These are phyloP conservation scores for Verticillium tricorpus DNA, from an alignment of 2,329 filamentous ascomycete genomes.

Conservation along the genomic window DNA sequence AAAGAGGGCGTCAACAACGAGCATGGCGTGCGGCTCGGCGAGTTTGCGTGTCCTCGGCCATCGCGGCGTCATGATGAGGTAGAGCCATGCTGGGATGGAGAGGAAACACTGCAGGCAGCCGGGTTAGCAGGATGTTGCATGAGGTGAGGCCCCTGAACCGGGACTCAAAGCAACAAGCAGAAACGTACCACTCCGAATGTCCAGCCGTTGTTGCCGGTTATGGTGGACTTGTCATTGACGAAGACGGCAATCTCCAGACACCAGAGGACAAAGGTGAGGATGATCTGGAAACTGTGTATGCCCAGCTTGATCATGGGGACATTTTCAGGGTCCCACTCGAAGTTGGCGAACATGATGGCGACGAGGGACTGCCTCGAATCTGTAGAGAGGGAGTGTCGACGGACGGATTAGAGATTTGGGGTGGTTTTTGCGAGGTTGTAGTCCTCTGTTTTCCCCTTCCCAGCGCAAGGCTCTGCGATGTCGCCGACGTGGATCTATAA, in stretches of 20 bases:
- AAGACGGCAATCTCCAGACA: constrained; percentile 58
- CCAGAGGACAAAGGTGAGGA: constrained; percentile 52
- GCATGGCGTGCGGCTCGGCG: constrained; percentile 59
- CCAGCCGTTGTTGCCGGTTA: constrained; percentile 59
- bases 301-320: constrained; percentile 53
- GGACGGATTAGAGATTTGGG: not conserved
- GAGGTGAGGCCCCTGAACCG: not conserved
- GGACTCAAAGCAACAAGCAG: not conserved
- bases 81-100: constrained; percentile 59
- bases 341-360: constrained; percentile 35
- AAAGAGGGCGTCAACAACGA: constrained; percentile 52
- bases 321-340: constrained; percentile 50
- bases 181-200: constrained; percentile 57
- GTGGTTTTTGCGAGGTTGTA: not conserved
- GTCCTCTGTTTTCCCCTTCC: not conserved
- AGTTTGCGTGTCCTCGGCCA: constrained; percentile 57
- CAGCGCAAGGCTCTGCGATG: not conserved
- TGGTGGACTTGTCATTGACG: constrained; percentile 37
- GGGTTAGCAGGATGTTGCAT: not conserved
- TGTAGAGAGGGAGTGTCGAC: not conserved
- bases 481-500: not conserved
- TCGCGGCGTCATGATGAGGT: constrained; percentile 59
- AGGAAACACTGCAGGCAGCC: constrained; percentile 53
- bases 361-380: not conserved
- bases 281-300: constrained; percentile 51